These are phyloP conservation scores for Wolfiporia cocos DNA, from an alignment of 1,284 basidiomycete species.

Conservation along the genomic window DNA sequence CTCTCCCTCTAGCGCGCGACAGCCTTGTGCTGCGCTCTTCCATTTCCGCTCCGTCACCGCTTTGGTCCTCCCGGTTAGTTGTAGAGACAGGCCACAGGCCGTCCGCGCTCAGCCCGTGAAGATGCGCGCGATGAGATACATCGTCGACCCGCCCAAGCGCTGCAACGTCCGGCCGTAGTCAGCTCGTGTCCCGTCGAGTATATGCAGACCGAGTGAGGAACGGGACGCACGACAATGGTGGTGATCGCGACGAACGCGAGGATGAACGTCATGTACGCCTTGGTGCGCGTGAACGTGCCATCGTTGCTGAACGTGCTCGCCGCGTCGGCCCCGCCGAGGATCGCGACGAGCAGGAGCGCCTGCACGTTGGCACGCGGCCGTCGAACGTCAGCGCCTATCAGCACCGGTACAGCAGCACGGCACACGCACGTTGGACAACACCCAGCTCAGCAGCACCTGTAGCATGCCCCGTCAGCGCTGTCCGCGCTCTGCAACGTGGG, in stretches of 20 bases:
- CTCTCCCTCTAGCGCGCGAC: too few relatives aligned
- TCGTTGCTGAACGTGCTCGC: conserved; percentile 58
- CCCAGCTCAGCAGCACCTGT: conserved; percentile 77
- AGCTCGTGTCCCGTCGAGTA: conserved; percentile 7
- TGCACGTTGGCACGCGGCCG: conserved; percentile 21
- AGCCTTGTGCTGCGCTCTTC: not conserved
- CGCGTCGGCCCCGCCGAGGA: conserved; percentile 64
- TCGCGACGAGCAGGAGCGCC: conserved; percentile 70
- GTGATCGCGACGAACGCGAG: conserved; percentile 75
- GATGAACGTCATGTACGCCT: conserved; percentile 76
- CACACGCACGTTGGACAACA: conserved; percentile 66
- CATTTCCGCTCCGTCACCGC: not conserved
- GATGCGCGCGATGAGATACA: conserved; percentile 56
- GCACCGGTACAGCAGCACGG: not conserved
- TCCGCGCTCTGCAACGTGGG: not conserved
- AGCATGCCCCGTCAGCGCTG: conserved; percentile 7
- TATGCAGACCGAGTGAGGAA: not conserved
- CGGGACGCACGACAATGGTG: conserved; percentile 48
- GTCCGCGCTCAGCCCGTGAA: conserved; percentile 46
- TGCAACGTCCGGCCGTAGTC: conserved; percentile 11
- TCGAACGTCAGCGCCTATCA: not conserved
- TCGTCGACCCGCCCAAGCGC: conserved; percentile 58
- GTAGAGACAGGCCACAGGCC: not conserved
- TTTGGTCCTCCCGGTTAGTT: not conserved
- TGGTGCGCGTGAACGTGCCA: conserved; percentile 50